Evolutionary conservation across 2,329 filamentous ascomycete species (phyloP), one percentile per base, ranked within the genome.

Genomic region (Botrytis medusae): DNA sequence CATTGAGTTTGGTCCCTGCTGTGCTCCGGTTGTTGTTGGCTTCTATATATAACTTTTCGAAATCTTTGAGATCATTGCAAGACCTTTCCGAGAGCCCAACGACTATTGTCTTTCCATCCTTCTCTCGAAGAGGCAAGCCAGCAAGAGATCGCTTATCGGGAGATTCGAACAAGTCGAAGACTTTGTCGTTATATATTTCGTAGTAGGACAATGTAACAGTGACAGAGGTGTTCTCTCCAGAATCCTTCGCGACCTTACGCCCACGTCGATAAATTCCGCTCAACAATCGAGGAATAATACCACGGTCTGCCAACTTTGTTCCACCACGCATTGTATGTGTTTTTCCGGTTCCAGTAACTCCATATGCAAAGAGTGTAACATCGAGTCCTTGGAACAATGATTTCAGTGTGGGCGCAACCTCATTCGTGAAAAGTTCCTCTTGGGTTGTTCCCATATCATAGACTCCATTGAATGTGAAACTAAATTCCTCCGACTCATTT

Each of bases 121-220:
- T 95, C 79, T 97, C 94, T 40, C 94, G 89, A 37, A 97, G 88
- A 2, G 93, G 93, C 40, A 97, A 84, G 0, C 95, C 95, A 0
- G 92, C 88, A 2, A 93, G 85, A 14, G 79, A 76, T 69, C 96
- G 92, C 84, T 94, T 97, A 82, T 98, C 95, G 0, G 91, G 92
- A 0, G 94, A 86, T 81, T 97, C 93, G 77, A 98, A 93, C 46
- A 98, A 85, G 81, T 98, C 95, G 79, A 91, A 97, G 32, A 97
- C 94, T 81, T 95, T 95, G 84, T 98, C 95, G 82, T 97, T 97
- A 84, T 98, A 98, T 77, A 98, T 97, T 82, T 98, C 95, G 84
- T 97, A 97, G 84, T 98, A 98, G 42, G 93, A 95, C 79, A 98
- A 87, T 20, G 89, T 86, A 25, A 97, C 93, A 14, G 89, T 85